A percentile compares a stretch with the other conserved stretches of the same genome.
phyloP scores from a whole-genome alignment of 192 early-diverging fungal genomes.

The Gonapodya sp. region DNA sequence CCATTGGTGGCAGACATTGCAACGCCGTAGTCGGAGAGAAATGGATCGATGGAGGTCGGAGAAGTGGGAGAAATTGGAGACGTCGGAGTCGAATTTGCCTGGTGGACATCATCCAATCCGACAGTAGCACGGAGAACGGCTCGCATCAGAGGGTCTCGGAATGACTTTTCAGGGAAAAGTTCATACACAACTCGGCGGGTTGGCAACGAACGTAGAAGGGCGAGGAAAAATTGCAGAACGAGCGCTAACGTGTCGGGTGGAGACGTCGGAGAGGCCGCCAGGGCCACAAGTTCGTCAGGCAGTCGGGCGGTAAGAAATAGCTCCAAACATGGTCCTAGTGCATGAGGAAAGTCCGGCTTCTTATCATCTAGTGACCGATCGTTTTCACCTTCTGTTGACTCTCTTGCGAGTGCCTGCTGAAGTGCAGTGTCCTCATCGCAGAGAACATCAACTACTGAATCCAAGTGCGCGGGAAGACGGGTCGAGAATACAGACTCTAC shows the following conservation, averaged over 20 bases:
- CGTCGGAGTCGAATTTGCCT: background rate
- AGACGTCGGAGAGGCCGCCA: background rate
- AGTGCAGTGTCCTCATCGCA: background rate
- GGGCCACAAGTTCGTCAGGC: background rate
- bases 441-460: background rate
- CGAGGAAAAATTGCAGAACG: background rate
- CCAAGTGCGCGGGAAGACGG: background rate
- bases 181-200: background rate
- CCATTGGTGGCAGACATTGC: background rate
- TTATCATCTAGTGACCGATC: background rate
- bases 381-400: background rate
- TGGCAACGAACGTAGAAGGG: background rate
- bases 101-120: background rate
- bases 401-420: background rate
- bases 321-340: background rate
- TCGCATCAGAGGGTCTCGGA: background rate
- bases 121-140: background rate
- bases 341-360: background rate
- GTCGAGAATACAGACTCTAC: background rate
- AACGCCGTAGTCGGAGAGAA: background rate
- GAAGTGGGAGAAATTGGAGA: background rate
- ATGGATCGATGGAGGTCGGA: background rate
- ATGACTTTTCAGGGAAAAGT: background rate
- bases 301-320: background rate
- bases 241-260: background rate